Base-by-base conservation (phyloP, 2,329 filamentous ascomycete genomes). In the Xylariaceae sp. region DNA sequence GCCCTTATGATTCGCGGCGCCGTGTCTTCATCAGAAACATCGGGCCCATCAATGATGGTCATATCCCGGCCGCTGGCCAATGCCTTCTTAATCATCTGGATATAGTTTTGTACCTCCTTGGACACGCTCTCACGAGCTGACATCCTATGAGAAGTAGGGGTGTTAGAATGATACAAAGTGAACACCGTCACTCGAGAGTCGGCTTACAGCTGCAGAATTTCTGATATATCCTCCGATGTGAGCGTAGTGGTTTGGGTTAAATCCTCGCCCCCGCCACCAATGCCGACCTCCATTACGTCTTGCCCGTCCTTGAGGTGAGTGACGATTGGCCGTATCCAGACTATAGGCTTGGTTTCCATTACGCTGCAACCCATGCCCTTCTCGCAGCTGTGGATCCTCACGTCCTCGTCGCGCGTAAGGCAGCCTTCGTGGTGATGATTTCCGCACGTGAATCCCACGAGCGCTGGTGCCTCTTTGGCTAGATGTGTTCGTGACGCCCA, bases 311-410 rank as follows among this genome's bases (percentile, higher is more conserved):
- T 54, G 4, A 75, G 63, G 18, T 81, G 78, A 4, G 80, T 78
- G 12, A 95, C 73, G 29, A 96, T 81, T 0, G 89, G 89, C 5
- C 77, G 78, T 37, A 96, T 90, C 55, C 76, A 81, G 5, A 96
- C 82, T 0, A 85, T 73, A 0, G 73, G 68, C 1, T 63, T 57
- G 5, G 57, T 69, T 50, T 55, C 58, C 33, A 65, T 68, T 0
- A 70, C 64, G 0, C 65, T 54, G 50, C 83, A 88, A 15, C 72
- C 69, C 43, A 74, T 76, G 0, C 81, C 85, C 46, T 78, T 82
- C 54, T 94, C 88, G 51, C 90, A 96, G 54, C 87, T 94, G 59
- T 97, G 90, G 5, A 97, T 69, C 2, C 83, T 77, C 1, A 77
- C 78, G 14, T 67, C 65, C 16, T 73, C 59, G 16, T 82, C 68